Evolutionary conservation across 2,329 filamentous ascomycete species (phyloP).

Genomic region (Fusarium napiforme): DNA sequence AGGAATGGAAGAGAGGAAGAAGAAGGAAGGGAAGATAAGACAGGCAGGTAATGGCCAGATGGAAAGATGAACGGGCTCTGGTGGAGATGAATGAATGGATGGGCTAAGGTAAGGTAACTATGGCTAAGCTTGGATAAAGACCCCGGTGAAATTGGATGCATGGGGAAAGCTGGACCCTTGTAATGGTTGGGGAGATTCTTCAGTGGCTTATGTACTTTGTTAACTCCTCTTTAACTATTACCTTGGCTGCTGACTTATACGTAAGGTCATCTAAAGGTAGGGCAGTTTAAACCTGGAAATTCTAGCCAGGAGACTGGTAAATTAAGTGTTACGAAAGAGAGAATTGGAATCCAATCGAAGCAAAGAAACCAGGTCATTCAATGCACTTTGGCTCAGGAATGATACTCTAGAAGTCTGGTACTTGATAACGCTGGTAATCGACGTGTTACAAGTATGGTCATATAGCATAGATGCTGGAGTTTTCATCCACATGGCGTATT

Average conservation of each 20-base stretch:
- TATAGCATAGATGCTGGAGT: not conserved
- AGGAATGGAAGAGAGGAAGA: slow-evolving; percentile 18
- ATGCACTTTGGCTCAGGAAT: not conserved
- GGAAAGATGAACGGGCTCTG: slow-evolving; percentile 27
- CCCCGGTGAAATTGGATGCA: slow-evolving; percentile 36
- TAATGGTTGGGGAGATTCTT: slow-evolving; percentile 40
- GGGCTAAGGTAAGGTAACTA: not conserved
- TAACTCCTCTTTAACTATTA: not conserved
- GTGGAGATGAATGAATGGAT: slow-evolving; percentile 40
- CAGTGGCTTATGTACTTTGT: slow-evolving; percentile 8
- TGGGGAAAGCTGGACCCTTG: slow-evolving; percentile 41
- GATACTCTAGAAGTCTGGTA: not conserved
- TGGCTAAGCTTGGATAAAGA: slow-evolving; percentile 31
- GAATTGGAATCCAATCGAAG: not conserved
- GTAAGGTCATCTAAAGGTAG: not conserved
- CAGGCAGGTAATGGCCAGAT: slow-evolving; percentile 19
- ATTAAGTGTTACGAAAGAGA: not conserved
- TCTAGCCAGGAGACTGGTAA: not conserved
- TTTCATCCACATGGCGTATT: not conserved
- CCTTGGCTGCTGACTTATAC: slow-evolving; percentile 6
- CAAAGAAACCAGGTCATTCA: not conserved
- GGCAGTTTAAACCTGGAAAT: not conserved
- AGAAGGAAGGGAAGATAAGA: slow-evolving; percentile 24
- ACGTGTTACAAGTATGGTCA: not conserved
- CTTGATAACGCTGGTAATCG: not conserved